These are phyloP conservation scores for Ampelocalamus luodianensis DNA, from an alignment of 176 grass and related monocot genomes.

Conservation along the genomic window DNA sequence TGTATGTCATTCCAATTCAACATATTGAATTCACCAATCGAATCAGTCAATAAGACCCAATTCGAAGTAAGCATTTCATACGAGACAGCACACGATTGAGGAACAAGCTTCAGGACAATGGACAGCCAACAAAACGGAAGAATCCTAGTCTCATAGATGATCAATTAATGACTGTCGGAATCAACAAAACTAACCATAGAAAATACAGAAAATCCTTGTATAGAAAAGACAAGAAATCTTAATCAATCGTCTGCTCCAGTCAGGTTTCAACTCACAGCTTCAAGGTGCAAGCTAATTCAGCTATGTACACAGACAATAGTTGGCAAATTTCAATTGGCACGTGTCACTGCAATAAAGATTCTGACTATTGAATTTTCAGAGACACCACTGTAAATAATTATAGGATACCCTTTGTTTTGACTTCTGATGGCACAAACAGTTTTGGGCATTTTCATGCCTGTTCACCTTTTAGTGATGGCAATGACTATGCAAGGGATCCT, in stretches of 20 bases:
- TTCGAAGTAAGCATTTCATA: background rate
- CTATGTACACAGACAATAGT: background rate
- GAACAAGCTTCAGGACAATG: background rate
- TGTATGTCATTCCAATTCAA: background rate
- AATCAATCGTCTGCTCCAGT: background rate
- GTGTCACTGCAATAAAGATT: background rate
- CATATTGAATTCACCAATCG: conserved; percentile 4
- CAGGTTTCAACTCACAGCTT: background rate
- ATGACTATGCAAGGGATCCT: no score
- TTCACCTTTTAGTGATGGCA: background rate
- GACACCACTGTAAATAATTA: background rate
- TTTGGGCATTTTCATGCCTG: background rate
- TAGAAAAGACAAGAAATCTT: background rate
- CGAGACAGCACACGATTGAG: background rate
- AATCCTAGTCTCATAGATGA: background rate
- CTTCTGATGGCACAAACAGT: background rate
- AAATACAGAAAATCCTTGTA: background rate
- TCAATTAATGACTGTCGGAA: background rate
- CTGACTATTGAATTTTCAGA: background rate
- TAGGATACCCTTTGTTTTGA: background rate
- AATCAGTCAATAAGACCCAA: conserved; percentile 9
- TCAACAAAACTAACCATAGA: background rate
- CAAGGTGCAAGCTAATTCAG: background rate
- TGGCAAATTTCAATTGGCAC: background rate
- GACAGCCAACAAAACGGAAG: background rate